Base-by-base conservation (phyloP, 768 basidiomycete genomes). In the Termitomyces sp. region DNA sequence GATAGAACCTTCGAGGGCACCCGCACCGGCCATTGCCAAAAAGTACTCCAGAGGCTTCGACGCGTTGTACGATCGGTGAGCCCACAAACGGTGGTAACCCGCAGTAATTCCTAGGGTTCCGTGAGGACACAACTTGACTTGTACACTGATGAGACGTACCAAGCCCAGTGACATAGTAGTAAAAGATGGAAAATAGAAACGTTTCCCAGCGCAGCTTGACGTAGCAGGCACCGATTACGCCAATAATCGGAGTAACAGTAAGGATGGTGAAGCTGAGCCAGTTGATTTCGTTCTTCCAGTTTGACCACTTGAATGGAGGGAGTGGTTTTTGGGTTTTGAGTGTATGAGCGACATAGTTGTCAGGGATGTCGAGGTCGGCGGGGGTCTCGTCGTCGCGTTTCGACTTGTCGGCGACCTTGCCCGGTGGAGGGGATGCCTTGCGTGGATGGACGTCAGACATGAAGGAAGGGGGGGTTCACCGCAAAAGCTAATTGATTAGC, bases 21-120 rank as follows among this genome's bases (percentile, higher is more conserved):
- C 96, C 1, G 93, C 88, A 50, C 96, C 97, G 10, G 86, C 82
- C 20, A 90, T 66, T 26, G 95, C 92, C 48, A 98, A 84, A 62
- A 83, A 75, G 68, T 93, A 97, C 70, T 98, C 88, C 13, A 98
- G 76, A 16, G 91, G 88, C 58, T 81, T 80, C 4, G 89, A 87
- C 37, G 96, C 97, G 69, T 97, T 98, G 73, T 96, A 99, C 0
- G 92, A 82, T 56, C 97, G 86, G 69, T 99, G 97, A 10, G 97
- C 92, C 95, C 95, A 99, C 0, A 98, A 82, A 57, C 97, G 87
- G 68, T 99, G 97, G 75, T 98, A 99, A 12, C 97, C 96, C 10
- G 91, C 92, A 0, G 92, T 94, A 59, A 95, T 93, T 26, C 92
- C 85, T 86, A 52, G 13, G 36, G 16, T 3, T 43, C 33, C 26